phyloP scores from a whole-genome alignment of 1,284 basidiomycete species.

The Irpex sp. region DNA sequence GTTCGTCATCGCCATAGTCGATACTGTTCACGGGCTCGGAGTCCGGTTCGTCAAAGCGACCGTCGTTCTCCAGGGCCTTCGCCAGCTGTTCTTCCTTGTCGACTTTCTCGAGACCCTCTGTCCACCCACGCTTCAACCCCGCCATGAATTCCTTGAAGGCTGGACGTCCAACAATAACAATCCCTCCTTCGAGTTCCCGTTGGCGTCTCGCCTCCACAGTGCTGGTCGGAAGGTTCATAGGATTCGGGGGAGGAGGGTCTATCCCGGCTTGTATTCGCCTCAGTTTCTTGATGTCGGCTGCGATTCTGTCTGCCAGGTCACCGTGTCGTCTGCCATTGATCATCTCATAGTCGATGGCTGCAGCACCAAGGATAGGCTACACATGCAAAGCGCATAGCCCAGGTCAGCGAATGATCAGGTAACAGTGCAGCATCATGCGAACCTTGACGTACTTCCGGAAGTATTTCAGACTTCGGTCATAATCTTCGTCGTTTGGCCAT shows the following conservation, averaged over 20 bases:
- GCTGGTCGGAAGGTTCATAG: constrained; percentile 53
- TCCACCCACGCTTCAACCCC: constrained; percentile 85
- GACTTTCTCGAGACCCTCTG: constrained; percentile 64
- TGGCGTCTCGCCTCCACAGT: constrained; percentile 54
- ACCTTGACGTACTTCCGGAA: constrained; percentile 98
- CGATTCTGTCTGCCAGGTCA: constrained; percentile 74
- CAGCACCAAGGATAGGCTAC: constrained; percentile 91
- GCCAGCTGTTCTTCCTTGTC: constrained; percentile 79
- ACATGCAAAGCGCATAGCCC: constrained; percentile 8
- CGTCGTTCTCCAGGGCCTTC: constrained; percentile 66
- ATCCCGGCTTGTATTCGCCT: constrained; percentile 62
- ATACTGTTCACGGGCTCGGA: constrained; percentile 23
- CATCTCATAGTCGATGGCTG: constrained; percentile 90
- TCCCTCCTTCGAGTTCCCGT: constrained; percentile 77
- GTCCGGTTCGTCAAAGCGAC: constrained; percentile 70
- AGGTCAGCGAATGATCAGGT: constrained; percentile 1
- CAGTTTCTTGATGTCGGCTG: constrained; percentile 67
- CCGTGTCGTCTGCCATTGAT: constrained; percentile 82
- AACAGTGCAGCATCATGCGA: constrained; percentile 25
- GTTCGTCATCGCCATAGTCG: constrained; percentile 31
- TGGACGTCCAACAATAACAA: constrained; percentile 86
- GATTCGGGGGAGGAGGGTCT: constrained; percentile 44
- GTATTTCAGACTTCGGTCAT: constrained; percentile 78
- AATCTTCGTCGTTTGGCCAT: constrained; percentile 95
- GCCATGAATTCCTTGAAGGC: constrained; percentile 94